These are phyloP conservation scores for Dryadomyces quercivorus DNA, from an alignment of 2,329 filamentous ascomycete genomes.

Conservation along the genomic window DNA sequence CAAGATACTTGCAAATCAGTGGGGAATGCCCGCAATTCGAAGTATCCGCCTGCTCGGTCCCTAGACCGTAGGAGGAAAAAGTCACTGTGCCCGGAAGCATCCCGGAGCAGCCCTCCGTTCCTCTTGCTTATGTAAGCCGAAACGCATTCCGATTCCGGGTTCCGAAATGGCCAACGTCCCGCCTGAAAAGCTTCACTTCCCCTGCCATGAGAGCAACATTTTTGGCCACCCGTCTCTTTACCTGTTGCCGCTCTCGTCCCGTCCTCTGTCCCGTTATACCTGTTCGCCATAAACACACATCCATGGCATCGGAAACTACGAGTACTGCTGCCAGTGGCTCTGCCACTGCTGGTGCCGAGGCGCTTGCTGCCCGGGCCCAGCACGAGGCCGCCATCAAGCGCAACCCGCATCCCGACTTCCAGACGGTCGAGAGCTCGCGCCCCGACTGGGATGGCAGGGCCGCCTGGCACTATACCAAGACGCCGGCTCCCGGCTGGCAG, in stretches of 20 bases:
- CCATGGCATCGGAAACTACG: neutral
- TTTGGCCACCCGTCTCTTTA: neutral
- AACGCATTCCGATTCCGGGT: neutral
- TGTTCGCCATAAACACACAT: neutral
- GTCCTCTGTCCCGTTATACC: neutral
- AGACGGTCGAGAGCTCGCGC: conserved; percentile 53
- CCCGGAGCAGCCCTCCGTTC: neutral
- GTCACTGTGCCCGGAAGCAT: neutral
- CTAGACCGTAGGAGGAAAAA: neutral
- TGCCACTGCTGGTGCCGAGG: neutral
- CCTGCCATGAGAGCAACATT: neutral
- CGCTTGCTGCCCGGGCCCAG: conserved; percentile 4
- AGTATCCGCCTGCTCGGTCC: neutral
- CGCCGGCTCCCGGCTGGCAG: conserved; percentile 52
- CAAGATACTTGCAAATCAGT: neutral
- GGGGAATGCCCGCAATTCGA: neutral
- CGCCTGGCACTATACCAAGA: conserved; percentile 46
- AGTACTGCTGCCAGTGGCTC: too few species aligned
- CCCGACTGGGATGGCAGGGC: conserved; percentile 37
- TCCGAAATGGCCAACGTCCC: neutral
- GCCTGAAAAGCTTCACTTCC: neutral
- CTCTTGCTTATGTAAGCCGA: neutral
- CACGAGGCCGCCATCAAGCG: conserved; percentile 30
- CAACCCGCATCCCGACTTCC: conserved; percentile 66
- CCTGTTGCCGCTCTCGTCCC: neutral